A percentile compares a stretch with the other conserved stretches of the same genome.
Conservation (phyloP, 1,284 basidiomycete genomes). For the Trichosporon faecale region DNA sequence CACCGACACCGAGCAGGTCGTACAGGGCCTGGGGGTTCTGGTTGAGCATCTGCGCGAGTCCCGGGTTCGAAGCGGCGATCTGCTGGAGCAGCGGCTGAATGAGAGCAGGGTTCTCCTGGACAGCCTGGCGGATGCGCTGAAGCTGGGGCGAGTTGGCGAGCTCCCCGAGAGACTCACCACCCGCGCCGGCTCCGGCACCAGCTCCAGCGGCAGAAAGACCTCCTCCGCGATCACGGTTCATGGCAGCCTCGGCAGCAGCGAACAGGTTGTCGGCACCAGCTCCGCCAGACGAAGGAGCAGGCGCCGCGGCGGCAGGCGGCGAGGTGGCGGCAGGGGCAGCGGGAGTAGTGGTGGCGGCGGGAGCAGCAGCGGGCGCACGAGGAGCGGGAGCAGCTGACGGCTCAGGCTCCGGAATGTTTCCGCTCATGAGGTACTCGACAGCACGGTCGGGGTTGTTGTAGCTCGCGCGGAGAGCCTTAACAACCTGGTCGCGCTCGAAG, state of each 20-base stretch:
- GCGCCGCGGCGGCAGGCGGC: slow-evolving; percentile 45
- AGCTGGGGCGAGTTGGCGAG: slow-evolving; percentile 65
- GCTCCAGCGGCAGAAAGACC: slow-evolving; percentile 47
- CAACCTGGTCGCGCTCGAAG: slow-evolving; percentile 79
- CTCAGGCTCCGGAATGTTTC: slow-evolving; percentile 44
- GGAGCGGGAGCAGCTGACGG: slow-evolving; percentile 23
- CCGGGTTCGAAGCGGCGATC: slow-evolving; percentile 69
- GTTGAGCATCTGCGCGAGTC: slow-evolving; percentile 64
- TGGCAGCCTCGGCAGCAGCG: slow-evolving; percentile 52
- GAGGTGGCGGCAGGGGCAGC: slow-evolving; percentile 43
- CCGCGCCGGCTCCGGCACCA: slow-evolving; percentile 35
- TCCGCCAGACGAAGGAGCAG: slow-evolving; percentile 49
- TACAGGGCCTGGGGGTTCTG: slow-evolving; percentile 69
- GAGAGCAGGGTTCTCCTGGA: slow-evolving; percentile 70
- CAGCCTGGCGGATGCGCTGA: slow-evolving; percentile 65
- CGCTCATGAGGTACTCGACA: slow-evolving; percentile 90
- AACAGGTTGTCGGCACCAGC: slow-evolving; percentile 54
- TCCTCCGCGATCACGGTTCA: slow-evolving; percentile 50
- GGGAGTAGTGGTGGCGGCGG: slow-evolving; percentile 52
- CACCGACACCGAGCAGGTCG: slow-evolving; percentile 59
- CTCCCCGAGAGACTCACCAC: slow-evolving; percentile 26
- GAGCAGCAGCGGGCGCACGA: slow-evolving; percentile 37
- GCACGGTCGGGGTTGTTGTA: slow-evolving; percentile 98
- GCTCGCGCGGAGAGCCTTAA: slow-evolving; percentile 83
- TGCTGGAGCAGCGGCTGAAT: slow-evolving; percentile 80